Conservation (phyloP, 2,329 filamentous ascomycete species). For the Fusarium algeriense region DNA sequence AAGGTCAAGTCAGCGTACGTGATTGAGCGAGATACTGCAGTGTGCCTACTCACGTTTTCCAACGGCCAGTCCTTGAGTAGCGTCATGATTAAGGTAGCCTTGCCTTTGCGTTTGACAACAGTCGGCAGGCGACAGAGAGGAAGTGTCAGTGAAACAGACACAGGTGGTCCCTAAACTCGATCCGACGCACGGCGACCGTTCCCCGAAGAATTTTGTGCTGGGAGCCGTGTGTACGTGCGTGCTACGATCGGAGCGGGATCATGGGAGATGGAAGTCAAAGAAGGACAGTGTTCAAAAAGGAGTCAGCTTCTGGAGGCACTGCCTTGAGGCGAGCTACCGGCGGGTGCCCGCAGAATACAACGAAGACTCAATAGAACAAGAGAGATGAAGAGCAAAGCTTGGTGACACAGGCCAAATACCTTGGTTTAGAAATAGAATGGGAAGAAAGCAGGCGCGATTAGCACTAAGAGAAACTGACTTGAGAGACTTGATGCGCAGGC, state of each 20-base stretch:
- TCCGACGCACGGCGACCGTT: background rate
- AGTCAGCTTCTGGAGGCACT: background rate
- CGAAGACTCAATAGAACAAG: conserved; percentile 2
- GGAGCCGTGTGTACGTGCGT: background rate
- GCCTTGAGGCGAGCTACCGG: conserved; percentile 4
- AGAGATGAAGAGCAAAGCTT: background rate
- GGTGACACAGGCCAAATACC: conserved; percentile 2
- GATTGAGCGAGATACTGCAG: background rate
- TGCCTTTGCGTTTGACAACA: background rate
- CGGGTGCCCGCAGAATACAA: conserved; percentile 25
- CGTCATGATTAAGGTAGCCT: conserved; percentile 54
- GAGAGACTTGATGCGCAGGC: background rate
- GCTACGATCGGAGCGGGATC: background rate
- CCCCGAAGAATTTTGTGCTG: background rate
- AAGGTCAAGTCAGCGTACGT: background rate
- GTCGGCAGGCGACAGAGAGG: background rate
- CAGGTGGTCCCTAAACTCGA: background rate
- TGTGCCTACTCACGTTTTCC: conserved; percentile 53
- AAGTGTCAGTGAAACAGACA: background rate
- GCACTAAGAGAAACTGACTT: background rate
- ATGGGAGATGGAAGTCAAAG: background rate
- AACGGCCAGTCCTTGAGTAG: conserved; percentile 64
- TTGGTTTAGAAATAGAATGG: background rate
- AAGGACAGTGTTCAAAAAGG: background rate
- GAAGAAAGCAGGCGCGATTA: background rate